Evolutionary conservation across 2,329 filamentous ascomycete species (phyloP), one percentile per base, ranked within the genome.

Genomic region (Dryadomyces sulphureus): DNA sequence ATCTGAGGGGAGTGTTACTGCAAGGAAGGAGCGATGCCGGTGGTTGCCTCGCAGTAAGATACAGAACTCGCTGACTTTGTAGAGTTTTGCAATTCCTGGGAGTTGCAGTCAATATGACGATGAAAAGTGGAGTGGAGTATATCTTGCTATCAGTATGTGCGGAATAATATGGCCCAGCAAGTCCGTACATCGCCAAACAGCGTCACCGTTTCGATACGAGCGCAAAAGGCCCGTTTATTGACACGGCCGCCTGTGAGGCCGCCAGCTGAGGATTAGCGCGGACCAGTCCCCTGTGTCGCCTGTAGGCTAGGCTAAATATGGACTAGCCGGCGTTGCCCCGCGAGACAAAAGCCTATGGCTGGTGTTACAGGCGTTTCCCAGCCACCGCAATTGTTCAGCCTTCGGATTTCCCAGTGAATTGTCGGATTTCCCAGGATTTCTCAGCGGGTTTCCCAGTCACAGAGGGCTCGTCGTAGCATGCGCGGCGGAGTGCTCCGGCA

Each of bases 281-380:
- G 47, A 43, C 20, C 24, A 38, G n/a, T 45, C 21, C 25, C 30
- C 5, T 38, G n/a, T 24, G 16, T 22, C 12, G 19, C 19, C 12
- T 24, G 19, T n/a, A n/a, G 34, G 40, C 51, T 51, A 51, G 32
- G 38, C 36, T 35, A 22, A 6, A 47, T 48, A 35, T 5, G 24
- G 49, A 34, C 47, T 52, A 52, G 49, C n/a, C n/a, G 35, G 11
- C 30, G 50, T 52, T 52, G 50, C 50, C 50, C 50, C 50, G 45
- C 48, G 50, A 48, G 42, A 52, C 49, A 44, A 41, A 38, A 35
- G 7, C 27, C 7, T 30, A 30, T 30, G 7, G 27, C 14, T 7
- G 7, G 7, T 30, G 27, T 14, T n/a, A 36, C 16, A 36, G 16
- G 17, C 41, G 41, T 43, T 43, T 43, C 41, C 41, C 41, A 43